These are phyloP conservation scores for Sporisorium reilianum DNA, from an alignment of 1,284 basidiomycete species.

Conservation along the genomic window DNA sequence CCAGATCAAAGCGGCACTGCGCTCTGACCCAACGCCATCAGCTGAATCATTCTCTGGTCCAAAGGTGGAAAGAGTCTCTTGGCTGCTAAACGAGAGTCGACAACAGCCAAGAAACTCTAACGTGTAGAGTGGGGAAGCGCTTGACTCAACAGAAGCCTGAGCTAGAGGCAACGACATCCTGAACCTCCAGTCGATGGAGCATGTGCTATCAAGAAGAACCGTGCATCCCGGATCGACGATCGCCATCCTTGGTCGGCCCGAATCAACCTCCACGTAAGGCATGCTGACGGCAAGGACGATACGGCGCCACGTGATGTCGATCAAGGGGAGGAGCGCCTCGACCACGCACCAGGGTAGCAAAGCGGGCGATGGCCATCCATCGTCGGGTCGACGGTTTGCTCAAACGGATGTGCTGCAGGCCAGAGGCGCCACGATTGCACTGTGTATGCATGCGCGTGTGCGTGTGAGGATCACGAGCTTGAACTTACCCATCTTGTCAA, in stretches of 20 bases:
- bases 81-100: constrained; percentile 3
- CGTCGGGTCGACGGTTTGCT: constrained; percentile 2
- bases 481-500: constrained; percentile 43
- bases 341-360: not conserved
- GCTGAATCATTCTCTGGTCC: constrained; percentile 3
- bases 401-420: constrained; percentile 3
- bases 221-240: not conserved
- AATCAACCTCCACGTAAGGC: not conserved
- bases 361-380: not conserved
- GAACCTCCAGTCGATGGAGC: constrained; percentile 5
- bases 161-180: constrained; percentile 13
- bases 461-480: not conserved
- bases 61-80: not conserved
- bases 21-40: constrained; percentile 5
- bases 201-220: not conserved
- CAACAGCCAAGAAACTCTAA: constrained; percentile 3
- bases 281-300: not conserved
- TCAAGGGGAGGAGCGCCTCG: not conserved
- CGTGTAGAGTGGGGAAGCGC: not conserved
- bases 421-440: not conserved
- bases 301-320: constrained; percentile 1
- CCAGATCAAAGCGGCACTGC: constrained; percentile 4
- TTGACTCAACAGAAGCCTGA: constrained; percentile 10
- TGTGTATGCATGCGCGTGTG: not conserved
- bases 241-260: not conserved